Base-by-base conservation (phyloP, 768 basidiomycete genomes). In the Baorangia bicolor region DNA sequence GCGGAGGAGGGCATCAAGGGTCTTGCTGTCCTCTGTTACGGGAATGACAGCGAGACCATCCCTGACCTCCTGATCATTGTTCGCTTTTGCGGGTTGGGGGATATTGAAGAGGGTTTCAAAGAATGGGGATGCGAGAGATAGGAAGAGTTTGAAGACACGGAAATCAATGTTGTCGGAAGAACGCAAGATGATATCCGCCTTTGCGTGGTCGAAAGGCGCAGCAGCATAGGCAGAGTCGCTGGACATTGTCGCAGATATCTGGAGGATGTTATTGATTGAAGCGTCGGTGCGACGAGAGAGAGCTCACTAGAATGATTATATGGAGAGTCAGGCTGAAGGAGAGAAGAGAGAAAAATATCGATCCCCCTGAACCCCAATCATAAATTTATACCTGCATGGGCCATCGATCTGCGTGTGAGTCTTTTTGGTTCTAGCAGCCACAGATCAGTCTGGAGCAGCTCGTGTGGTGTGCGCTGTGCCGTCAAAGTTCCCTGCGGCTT, bases 71-170 rank as follows among this genome's bases (percentile, higher is more conserved):
- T 57, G 59, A n/a, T 57, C 57, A 2, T 43, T 38, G 11, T 7
- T 42, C 23, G 16, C 48, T 28, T 55, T 31, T 7, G 38, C 9
- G 11, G 70, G 57, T 30, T 74, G 67, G 8, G 69, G 68, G 6
- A 74, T 57, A 23, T 59, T 37, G 42, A 75, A 71, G 59, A 76
- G 68, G 28, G 61, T 56, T 31, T 63, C 56, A 50, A 74, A 77
- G 53, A 74, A 63, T 0, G 69, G 63, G 18, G 75, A 75, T 2
- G 71, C 64, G 12, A 71, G 63, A 18, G 64, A 60, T 23, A 74
- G 68, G 31, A 74, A 64, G 4, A 62, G 53, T 23, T 63, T 70
- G 59, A 72, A 70, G 12, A 71, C 50, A 14, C 54, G 64, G 43
- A 74, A 58, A 42, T 74, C 62, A 31, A 73, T 48, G 7, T 61